Evolutionary conservation across 768 basidiomycete genomes (phyloP).

Genomic region (Suillus brevipes): DNA sequence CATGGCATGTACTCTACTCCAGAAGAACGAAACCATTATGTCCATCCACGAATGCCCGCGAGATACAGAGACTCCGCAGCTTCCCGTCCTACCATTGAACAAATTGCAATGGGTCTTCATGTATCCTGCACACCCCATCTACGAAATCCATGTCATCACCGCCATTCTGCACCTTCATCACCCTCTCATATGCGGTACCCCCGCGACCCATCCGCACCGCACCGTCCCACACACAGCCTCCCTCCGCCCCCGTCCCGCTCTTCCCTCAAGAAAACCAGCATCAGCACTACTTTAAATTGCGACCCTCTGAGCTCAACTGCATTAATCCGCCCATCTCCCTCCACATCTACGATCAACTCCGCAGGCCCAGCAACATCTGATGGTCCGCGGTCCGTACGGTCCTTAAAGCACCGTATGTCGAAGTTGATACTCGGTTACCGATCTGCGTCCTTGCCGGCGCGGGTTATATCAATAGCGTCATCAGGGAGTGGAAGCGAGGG

Average conservation of each 20-base stretch:
- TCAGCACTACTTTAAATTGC: conserved; percentile 22
- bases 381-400: conserved; percentile 31
- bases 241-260: conserved; percentile 63
- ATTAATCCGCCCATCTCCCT: conserved; percentile 21
- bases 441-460: conserved; percentile 35
- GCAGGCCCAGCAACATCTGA: conserved; percentile 26
- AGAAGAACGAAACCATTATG: conserved; percentile 36
- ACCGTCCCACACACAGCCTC: conserved; percentile 31
- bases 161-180: conserved; percentile 19
- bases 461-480: conserved; percentile 33
- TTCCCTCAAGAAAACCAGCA: conserved; percentile 58
- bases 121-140: conserved; percentile 75
- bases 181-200: conserved; percentile 28
- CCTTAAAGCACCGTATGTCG: conserved; percentile 52
- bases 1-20: conserved; percentile 44
- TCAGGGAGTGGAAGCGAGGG: conserved; percentile 30
- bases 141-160: conserved; percentile 31
- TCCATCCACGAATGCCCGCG: conserved; percentile 36
- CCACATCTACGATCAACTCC: conserved; percentile 40
- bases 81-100: conserved; percentile 64
- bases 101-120: conserved; percentile 82
- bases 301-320: conserved; percentile 19
- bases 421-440: conserved; percentile 49
- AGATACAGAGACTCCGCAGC: conserved; percentile 40
- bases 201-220: conserved; percentile 25